phyloP scores from a whole-genome alignment of 306 rosid genomes.

The Hippophae rhamnoides region DNA sequence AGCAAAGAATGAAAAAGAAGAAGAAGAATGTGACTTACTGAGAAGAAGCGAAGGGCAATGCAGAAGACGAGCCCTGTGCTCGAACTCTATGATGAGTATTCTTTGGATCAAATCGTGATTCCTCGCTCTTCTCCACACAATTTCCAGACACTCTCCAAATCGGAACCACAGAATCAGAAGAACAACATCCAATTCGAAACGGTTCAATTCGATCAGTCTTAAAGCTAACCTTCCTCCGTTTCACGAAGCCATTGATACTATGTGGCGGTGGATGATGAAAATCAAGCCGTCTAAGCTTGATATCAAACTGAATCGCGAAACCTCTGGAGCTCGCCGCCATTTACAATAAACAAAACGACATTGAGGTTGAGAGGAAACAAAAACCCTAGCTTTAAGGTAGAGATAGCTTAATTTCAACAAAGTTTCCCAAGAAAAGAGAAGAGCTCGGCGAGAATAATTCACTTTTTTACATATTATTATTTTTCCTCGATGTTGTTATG shows the following conservation, averaged over 20 bases:
- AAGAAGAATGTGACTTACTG: constrained; percentile 31
- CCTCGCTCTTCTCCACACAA: constrained; percentile 42
- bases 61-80: constrained; percentile 51
- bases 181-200: constrained; percentile 35
- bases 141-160: constrained; percentile 44
- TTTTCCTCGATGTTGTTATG: background rate
- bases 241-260: constrained; percentile 19
- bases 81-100: constrained; percentile 49
- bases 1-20: background rate
- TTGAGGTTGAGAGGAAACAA: constrained; percentile 3
- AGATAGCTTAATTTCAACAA: background rate
- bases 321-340: constrained; percentile 72
- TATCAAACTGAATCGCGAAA: constrained; percentile 49
- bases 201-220: constrained; percentile 24
- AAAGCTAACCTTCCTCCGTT: constrained; percentile 29
- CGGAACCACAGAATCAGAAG: constrained; percentile 58
- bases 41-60: constrained; percentile 76
- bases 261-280: constrained; percentile 11
- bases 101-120: constrained; percentile 48
- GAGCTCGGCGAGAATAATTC: background rate
- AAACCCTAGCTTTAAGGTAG: constrained; percentile 1
- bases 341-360: constrained; percentile 25
- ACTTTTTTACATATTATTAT: background rate
- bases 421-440: background rate
- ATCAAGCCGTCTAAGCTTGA: constrained; percentile 32